Evolutionary conservation across 83 land plant species (phyloP), one percentile per base, ranked within the genome.

Genomic region (Thuja plicata): DNA sequence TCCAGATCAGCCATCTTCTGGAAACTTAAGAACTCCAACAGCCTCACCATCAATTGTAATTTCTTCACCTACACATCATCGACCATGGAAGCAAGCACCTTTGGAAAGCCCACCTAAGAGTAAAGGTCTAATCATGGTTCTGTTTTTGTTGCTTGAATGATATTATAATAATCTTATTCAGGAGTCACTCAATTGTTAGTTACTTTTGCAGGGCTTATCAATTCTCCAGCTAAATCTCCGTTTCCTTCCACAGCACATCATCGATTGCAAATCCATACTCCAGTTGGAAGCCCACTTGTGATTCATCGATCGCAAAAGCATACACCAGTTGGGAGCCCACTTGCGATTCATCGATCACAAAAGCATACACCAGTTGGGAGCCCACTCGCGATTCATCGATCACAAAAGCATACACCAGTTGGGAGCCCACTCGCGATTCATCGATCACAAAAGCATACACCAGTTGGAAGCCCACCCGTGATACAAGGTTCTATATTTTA

Each of bases 31-130:
- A 86, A 35, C 17, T 86, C 74, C 87, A 9, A 5, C 87, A 86
- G 54, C 40, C 13, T 45, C 85, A n/a, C 54, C 54, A 46, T 45
- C 85, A 82, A 45, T 45, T 27, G 30, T 45, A 82, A 45, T 48
- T 82, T 54, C 85, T 82, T 27, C 85, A 24, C 83, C 46, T 40
- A n/a, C 84, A 82, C 84, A 82, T 82, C 84, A 82, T 82, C 84
- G 52, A 41, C 45, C 84, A 45, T 82, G 54, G 85, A 82, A 82
- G 85, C 85, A 83, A n/a, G 54, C 52, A 45, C 54, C 85, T 46
- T 52, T 82, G n/a, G 85, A 54, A 82, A 45, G 50, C 85, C 52
- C 85, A 4, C 54, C 85, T 48, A 46, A 9, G 55, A 48, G 8
- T 82, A 30, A 45, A 82, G 54, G 85, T 82, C 32, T 82, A 32